These are phyloP conservation scores for Aureobasidium sp. DNA, from an alignment of 2,329 filamentous ascomycete species.

Conservation along the genomic window DNA sequence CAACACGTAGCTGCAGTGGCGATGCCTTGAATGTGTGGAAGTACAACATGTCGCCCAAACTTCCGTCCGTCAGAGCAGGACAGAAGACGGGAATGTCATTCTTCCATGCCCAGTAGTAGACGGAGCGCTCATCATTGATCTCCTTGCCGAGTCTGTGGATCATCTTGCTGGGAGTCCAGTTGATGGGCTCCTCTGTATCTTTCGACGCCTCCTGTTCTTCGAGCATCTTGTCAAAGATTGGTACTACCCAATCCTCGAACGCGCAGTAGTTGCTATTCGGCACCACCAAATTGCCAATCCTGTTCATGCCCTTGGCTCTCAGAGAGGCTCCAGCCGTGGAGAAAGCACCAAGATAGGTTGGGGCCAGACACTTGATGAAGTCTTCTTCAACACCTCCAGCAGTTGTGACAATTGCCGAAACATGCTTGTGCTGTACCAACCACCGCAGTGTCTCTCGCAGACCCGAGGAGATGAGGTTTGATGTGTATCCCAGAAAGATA, in stretches of 20 bases:
- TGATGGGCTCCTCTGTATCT: conserved; percentile 52
- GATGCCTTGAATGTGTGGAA: conserved; percentile 94
- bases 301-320: conserved; percentile 80
- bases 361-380: conserved; percentile 93
- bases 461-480: conserved; percentile 93
- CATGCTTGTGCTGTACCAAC: conserved; percentile 84
- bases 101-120: conserved; percentile 96
- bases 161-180: conserved; percentile 93
- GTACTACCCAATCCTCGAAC: conserved; percentile 96
- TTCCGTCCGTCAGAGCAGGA: conserved; percentile 90
- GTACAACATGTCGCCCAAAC: conserved; percentile 94
- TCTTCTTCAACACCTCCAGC: conserved; percentile 96
- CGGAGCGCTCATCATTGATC: conserved; percentile 84
- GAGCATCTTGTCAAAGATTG: conserved; percentile 90
- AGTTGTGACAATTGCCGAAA: conserved; percentile 89
- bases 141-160: conserved; percentile 86
- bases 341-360: conserved; percentile 89
- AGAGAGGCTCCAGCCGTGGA: conserved; percentile 67
- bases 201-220: conserved; percentile 83
- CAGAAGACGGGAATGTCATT: conserved; percentile 97
- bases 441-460: conserved; percentile 86
- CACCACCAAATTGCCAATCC: conserved; percentile 91
- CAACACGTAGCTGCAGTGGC: conserved; percentile 72
- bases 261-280: conserved; percentile 96
- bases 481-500: conserved; percentile 96